Percentiles rank a stretch among this genome's conserved stretches.
phyloP scores from a whole-genome alignment of 2,329 filamentous ascomycete species.

The Orbilia javanica region DNA sequence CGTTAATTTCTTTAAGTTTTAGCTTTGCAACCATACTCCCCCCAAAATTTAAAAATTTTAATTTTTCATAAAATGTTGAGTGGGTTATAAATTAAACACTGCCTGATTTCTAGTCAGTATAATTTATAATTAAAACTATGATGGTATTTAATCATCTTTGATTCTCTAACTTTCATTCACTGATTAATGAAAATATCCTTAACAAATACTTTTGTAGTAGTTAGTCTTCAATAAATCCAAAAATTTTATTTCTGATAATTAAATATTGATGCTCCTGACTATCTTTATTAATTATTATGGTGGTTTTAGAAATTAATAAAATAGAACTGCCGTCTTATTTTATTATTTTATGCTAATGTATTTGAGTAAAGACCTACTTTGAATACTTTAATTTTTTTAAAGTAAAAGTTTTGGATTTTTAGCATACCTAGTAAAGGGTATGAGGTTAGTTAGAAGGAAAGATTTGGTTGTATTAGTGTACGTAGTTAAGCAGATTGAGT shows the following conservation, averaged over 20 bases:
- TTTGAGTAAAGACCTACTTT: constrained; percentile 65
- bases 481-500: constrained; percentile 64
- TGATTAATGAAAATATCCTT: neutral
- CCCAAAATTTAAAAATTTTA: neutral
- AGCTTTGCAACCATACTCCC: neutral
- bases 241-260: constrained; percentile 62
- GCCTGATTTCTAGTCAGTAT: neutral
- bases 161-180: neutral
- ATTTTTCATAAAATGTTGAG: neutral
- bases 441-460: constrained; percentile 64
- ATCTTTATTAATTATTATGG: constrained; percentile 65
- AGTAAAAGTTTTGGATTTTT: constrained; percentile 64
- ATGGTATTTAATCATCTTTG: neutral
- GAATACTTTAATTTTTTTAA: constrained; percentile 64
- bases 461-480: constrained; percentile 63
- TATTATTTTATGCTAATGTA: constrained; percentile 66
- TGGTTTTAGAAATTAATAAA: constrained; percentile 64
- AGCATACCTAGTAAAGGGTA: neutral
- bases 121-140: constrained; percentile 1
- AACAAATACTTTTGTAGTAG: neutral
- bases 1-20: neutral
- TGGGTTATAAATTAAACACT: neutral
- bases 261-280: constrained; percentile 64
- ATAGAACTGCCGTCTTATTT: constrained; percentile 64
- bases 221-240: constrained; percentile 64